Evolutionary conservation across 116 monocot species (phyloP), one percentile per base, ranked within the genome.

Genomic region (Phalaenopsis hybrid): DNA sequence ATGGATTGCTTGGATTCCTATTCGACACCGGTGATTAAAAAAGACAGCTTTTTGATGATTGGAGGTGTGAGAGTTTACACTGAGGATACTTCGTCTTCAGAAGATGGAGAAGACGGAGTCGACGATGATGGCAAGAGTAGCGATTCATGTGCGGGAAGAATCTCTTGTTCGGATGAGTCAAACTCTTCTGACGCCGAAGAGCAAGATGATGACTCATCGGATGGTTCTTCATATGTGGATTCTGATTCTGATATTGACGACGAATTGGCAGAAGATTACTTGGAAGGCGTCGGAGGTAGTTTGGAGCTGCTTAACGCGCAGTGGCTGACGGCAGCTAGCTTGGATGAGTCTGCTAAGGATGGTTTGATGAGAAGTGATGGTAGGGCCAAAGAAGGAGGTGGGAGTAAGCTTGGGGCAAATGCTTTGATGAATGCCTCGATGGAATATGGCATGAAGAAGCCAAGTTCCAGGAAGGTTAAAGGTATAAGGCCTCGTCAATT

Each of bases 261-360:
- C 44, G 93, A 92, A 50, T 86, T 95, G 75, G 89, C 85, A 45
- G 84, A 86, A 8, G 98, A 98, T 75, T 93, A 98, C 75, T 37
- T 98, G 83, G 92, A 90, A 80, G 95, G 93, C 25, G 88, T 98
- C 33, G 98, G 93, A 11, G 93, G 93, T 12, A 88, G 86, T 11
- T 79, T 78, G 20, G 88, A 87, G 74, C 78, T 98, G 72, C 74
- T 95, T 59, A 90, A 86, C 20, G 58, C 83, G 3, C 79, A 81
- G 46, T 87, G 82, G 83, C 44, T 88, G 46, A 55, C 81, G 41
- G 57, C 45, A 34, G 79, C 78, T 76, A 86, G 85, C 31, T 34
- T 91, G 73, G 84, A 65, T 73, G 70, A 61, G 7, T 82, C 52
- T 45, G 78, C 58, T 81, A 88, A 88, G 6, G 86, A 80, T 55